Evolutionary conservation across 192 early-diverging fungal species (phyloP).

Genomic region (Glomus cerebriforme): DNA sequence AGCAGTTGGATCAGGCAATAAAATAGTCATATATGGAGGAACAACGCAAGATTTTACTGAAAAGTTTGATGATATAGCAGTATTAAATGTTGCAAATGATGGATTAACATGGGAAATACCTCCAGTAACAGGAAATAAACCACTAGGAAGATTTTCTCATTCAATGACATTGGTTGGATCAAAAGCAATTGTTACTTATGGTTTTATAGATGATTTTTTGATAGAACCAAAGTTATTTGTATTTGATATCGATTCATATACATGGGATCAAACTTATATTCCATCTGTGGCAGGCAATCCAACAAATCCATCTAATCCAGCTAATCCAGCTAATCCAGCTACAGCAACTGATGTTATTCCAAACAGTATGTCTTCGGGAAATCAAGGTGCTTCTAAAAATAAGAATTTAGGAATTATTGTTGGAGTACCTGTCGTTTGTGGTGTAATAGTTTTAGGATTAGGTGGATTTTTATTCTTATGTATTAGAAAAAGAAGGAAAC

Average conservation of each 20-base stretch:
- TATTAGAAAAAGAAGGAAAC: background rate
- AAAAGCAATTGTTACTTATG: conserved; percentile 12
- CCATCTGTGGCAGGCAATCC: background rate
- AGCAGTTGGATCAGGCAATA: conserved; percentile 12
- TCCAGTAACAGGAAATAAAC: background rate
- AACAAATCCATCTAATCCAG: too few species aligned
- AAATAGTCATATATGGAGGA: conserved; percentile 22
- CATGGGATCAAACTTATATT: background rate
- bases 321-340: background rate
- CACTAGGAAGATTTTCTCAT: background rate
- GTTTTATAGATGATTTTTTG: background rate
- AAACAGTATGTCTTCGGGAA: background rate
- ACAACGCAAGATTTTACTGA: background rate
- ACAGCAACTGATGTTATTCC: background rate
- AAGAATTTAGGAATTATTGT: background rate
- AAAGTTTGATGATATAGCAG: background rate
- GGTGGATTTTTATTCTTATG: background rate
- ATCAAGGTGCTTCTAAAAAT: too few species aligned
- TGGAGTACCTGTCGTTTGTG: background rate
- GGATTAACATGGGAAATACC: background rate
- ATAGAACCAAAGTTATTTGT: background rate
- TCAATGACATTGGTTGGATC: conserved; percentile 22
- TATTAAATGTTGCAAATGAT: background rate
- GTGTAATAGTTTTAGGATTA: background rate
- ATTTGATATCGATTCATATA: background rate